These are phyloP conservation scores for Magnaporthiopsis incrustans DNA, from an alignment of 2,329 filamentous ascomycete species.

Conservation along the genomic window DNA sequence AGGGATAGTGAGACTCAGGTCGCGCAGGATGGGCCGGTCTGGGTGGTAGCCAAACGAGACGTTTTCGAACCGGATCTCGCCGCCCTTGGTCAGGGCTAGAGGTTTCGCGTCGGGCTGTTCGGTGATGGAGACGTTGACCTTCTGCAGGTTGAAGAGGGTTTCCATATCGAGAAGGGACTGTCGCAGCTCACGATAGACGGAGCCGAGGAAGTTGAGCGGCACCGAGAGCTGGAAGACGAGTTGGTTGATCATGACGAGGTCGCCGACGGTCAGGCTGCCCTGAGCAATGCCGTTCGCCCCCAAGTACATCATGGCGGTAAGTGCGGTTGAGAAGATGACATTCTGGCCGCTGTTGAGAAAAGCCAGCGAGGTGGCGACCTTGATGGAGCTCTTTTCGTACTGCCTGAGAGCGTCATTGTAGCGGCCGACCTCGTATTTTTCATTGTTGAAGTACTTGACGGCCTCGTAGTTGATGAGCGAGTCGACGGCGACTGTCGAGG, in stretches of 20 bases:
- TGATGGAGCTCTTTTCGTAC: slow-evolving; percentile 93
- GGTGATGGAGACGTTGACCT: slow-evolving; percentile 82
- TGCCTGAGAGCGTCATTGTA: slow-evolving; percentile 81
- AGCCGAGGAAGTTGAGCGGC: slow-evolving; percentile 95
- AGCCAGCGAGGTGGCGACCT: slow-evolving; percentile 87
- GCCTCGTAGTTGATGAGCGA: slow-evolving; percentile 98
- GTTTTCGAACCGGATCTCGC: slow-evolving; percentile 90
- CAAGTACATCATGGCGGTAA: slow-evolving; percentile 98
- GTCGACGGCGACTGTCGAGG: slow-evolving; percentile 90
- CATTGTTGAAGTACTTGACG: slow-evolving; percentile 99
- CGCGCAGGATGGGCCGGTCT: slow-evolving; percentile 77
- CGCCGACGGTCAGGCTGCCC: slow-evolving; percentile 80
- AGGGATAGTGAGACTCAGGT: slow-evolving; percentile 81
- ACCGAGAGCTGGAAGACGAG: slow-evolving; percentile 97
- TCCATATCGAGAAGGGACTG: slow-evolving; percentile 98
- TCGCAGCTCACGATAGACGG: slow-evolving; percentile 89
- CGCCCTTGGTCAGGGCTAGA: slow-evolving; percentile 64
- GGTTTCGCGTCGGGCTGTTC: slow-evolving; percentile 69
- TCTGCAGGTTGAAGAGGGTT: slow-evolving; percentile 93
- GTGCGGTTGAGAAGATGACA: slow-evolving; percentile 87
- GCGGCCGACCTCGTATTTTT: slow-evolving; percentile 82
- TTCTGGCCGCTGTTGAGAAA: slow-evolving; percentile 94
- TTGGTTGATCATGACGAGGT: slow-evolving; percentile 98
- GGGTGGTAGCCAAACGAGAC: slow-evolving; percentile 88
- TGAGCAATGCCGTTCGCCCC: slow-evolving; percentile 81